Percentiles rank a stretch among this genome's conserved stretches.
Conservation (phyloP, 805 yeast genomes). For the Suhomyces pyralidae region DNA sequence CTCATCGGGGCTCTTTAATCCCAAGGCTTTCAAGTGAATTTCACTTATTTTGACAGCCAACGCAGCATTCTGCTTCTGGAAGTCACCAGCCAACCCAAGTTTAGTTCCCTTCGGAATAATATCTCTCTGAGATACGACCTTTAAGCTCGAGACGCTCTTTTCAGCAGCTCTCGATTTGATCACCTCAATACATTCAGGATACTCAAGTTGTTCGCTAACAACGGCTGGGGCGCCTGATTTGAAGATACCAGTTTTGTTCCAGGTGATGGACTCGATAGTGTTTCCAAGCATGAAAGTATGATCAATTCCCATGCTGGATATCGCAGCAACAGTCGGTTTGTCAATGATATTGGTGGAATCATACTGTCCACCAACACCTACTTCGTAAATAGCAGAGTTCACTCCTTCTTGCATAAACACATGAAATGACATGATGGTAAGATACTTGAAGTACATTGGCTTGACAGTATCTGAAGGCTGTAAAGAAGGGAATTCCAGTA, state of each 20-base stretch:
- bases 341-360: slow-evolving; percentile 92
- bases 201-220: slow-evolving; percentile 54
- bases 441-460: slow-evolving; percentile 90
- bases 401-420: slow-evolving; percentile 84
- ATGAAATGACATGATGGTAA: slow-evolving; percentile 88
- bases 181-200: slow-evolving; percentile 51
- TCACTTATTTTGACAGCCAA: slow-evolving; percentile 72
- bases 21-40: slow-evolving; percentile 53
- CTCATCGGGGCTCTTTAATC: slow-evolving; percentile 26
- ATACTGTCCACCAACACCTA: slow-evolving; percentile 96
- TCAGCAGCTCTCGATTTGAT: slow-evolving; percentile 69
- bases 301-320: slow-evolving; percentile 85
- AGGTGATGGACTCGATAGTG: slow-evolving; percentile 85
- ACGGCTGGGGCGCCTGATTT: slow-evolving; percentile 66
- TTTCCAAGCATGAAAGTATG: slow-evolving; percentile 84
- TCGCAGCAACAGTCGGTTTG: slow-evolving; percentile 80
- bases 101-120: slow-evolving; percentile 37
- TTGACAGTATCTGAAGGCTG: slow-evolving; percentile 69
- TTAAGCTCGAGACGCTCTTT: slow-evolving; percentile 43
- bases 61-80: slow-evolving; percentile 84
- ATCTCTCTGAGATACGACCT: slow-evolving; percentile 48
- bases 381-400: slow-evolving; percentile 94
- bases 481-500: slow-evolving; percentile 54
- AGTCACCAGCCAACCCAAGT: slow-evolving; percentile 78
- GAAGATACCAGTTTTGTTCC: slow-evolving; percentile 95